Evolutionary conservation across 139 green algal species (phyloP), one percentile per base, ranked within the genome.

Genomic region (Zygnema cylindricum): DNA sequence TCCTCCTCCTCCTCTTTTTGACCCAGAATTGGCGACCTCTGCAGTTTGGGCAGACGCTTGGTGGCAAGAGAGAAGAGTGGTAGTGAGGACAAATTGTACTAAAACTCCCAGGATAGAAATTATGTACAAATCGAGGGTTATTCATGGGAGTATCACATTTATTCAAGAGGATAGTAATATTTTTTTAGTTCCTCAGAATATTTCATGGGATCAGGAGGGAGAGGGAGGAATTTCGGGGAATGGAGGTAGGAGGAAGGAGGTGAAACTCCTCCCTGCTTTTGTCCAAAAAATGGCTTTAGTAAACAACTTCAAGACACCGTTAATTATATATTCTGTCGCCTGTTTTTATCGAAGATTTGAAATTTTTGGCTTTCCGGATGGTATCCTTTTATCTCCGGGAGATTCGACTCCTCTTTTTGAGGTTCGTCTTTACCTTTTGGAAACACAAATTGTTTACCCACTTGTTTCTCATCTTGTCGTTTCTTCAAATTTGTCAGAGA

Each of bases 1-100:
- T 25, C 3, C 35, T 43, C 33, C 7, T 25, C 11, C 16, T 43
- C 77, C 77, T 39, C 25, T 32, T 25, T 25, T 32, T 25, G 49
- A 75, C 16, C 7, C 49, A 41, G 42, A 39, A 7, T 43, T 43
- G 7, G 77, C 33, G 3, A 16, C 54, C 11, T 43, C 71, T 25
- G 75, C 25, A n/a, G 43, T 43, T 16, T 43, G 3, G 43, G 77
- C 49, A 23, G 77, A 54, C 16, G 77, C 49, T 25, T 85, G 49
- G 77, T 84, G 86, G 81, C 32, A 43, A 22, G 30, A n/a, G 33
- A 7, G n/a, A 21, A 2, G 32, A 54, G 33, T 90, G 40, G 35
- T 88, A 33, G n/a, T 90, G 2, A 81, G 86, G n/a, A 90, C 86
- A 21, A 90, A 90, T 43, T 81, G 89, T 43, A 90, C 11, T 38